Base-by-base conservation (phyloP, 2,329 filamentous ascomycete species). In the Tolypocladium inflatum region DNA sequence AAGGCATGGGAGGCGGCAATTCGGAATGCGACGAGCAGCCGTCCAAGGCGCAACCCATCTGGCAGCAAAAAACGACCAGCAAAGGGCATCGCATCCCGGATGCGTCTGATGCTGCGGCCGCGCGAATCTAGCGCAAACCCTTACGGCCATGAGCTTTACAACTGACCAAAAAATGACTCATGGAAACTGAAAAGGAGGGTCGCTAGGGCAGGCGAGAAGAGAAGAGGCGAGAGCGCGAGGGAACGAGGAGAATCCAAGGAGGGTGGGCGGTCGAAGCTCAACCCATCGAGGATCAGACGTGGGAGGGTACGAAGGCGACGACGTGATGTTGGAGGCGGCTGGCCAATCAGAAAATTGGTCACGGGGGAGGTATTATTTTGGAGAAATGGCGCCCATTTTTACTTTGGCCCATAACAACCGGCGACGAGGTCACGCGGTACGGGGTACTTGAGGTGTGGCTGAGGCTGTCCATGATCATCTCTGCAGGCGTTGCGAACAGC, bases 301-400 rank as follows among this genome's bases (percentile, higher is more conserved):
- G 37, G 39, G 64, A 66, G 69, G 48, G 48, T 52, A 68, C 68
- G 66, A 64, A 63, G 70, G 67, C 65, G 63, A 63, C 63, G 63
- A 70, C 65, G 66, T 70, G 69, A 69, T 66, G 69, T 67, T 64
- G 66, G 63, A 54, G 45, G 51, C 39, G 54, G 58, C 63, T 55
- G 67, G 63, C 72, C 72, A 74, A 74, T 74, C 70, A 74, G 65
- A 73, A 74, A 73, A 71, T 65, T 68, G 69, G 66, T 66, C 69
- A 66, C 66, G 63, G 60, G 61, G 63, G 64, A 67, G 64, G 63
- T 65, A 68, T 70, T 69, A 66, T 70, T 72, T 68, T 70, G 61
- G 63, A 66, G 68, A 70, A 65, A 63, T 62, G 65, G 65, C 60
- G 65, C 66, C 67, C 66, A 67, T 68, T 70, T 71, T 69, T 66